A percentile compares a stretch with the other conserved stretches of the same genome.
phyloP scores from a whole-genome alignment of 306 rosid genomes.

The Luffa aegyptiaca region DNA sequence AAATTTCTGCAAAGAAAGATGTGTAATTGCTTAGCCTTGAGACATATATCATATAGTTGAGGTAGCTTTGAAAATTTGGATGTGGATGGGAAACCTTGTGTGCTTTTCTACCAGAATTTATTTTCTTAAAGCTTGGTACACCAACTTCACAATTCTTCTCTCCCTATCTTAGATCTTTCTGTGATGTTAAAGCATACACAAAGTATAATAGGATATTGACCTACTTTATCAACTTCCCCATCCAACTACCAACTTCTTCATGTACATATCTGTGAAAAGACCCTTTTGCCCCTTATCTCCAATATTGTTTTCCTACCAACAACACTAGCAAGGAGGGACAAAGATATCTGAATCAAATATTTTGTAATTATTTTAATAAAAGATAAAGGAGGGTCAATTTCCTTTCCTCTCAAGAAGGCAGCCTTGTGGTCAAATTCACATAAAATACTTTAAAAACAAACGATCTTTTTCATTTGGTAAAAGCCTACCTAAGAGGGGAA shows the following conservation, averaged over 20 bases:
- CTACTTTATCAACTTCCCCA: slow-evolving; percentile 15
- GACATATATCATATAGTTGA: not conserved
- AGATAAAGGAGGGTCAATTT: not conserved
- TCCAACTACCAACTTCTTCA: slow-evolving; percentile 12
- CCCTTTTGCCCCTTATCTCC: not conserved
- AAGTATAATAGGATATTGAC: slow-evolving; percentile 3
- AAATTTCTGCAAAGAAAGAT: not conserved
- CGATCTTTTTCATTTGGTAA: not conserved
- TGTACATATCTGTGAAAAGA: not conserved
- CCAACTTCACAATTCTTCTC: not conserved
- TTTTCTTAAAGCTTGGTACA: slow-evolving; percentile 7
- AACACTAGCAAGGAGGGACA: not conserved
- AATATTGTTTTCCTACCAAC: slow-evolving; percentile 3
- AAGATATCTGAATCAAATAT: not conserved
- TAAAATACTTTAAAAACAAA: not conserved
- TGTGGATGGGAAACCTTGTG: not conserved
- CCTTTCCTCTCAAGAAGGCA: not conserved
- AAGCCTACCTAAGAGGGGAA: not conserved
- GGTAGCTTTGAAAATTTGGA: slow-evolving; percentile 8
- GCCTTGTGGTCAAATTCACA: not conserved
- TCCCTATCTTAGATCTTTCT: not conserved
- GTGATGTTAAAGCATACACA: not conserved
- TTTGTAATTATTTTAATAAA: not conserved
- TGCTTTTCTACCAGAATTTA: not conserved
- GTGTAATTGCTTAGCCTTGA: not conserved